A percentile compares a stretch with the other conserved stretches of the same genome.
Evolutionary conservation across 257 asterid species (phyloP).

Genomic region (Solanum infundibuliforme): DNA sequence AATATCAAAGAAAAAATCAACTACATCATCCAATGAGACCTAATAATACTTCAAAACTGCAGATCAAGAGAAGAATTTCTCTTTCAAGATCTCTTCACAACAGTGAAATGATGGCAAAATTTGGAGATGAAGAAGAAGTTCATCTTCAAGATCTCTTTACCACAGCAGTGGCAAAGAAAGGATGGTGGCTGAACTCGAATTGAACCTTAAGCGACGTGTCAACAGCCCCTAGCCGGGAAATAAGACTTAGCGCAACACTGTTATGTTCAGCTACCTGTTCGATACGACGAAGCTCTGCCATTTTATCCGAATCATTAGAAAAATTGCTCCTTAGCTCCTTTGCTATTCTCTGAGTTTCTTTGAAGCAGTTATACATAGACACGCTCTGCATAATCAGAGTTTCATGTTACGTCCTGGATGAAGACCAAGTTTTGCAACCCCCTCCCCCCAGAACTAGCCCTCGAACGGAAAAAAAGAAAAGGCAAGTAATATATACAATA

Average conservation of each 20-base stretch:
- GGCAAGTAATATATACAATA: neutral
- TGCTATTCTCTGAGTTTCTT: constrained; percentile 75
- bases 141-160: constrained; percentile 79
- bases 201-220: constrained; percentile 74
- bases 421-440: neutral
- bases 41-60: constrained; percentile 21
- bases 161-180: constrained; percentile 76
- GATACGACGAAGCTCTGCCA: constrained; percentile 59
- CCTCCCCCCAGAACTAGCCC: neutral
- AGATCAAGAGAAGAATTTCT: neutral
- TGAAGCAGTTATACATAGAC: constrained; percentile 57
- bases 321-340: constrained; percentile 59
- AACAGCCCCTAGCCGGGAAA: constrained; percentile 61
- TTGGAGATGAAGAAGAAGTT: constrained; percentile 10
- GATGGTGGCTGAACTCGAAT: constrained; percentile 78
- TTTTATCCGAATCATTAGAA: constrained; percentile 49
- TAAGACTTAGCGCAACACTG: constrained; percentile 62
- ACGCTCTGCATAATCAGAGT: constrained; percentile 27
- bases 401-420: neutral
- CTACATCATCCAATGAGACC: neutral
- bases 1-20: neutral
- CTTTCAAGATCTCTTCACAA: neutral
- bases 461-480: neutral
- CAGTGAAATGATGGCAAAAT: constrained; percentile 17
- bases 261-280: constrained; percentile 97